Percentiles rank a stretch among this genome's conserved stretches.
Conservation (phyloP, 2,329 filamentous ascomycete genomes). For the Dendrostoma leiphaemia region DNA sequence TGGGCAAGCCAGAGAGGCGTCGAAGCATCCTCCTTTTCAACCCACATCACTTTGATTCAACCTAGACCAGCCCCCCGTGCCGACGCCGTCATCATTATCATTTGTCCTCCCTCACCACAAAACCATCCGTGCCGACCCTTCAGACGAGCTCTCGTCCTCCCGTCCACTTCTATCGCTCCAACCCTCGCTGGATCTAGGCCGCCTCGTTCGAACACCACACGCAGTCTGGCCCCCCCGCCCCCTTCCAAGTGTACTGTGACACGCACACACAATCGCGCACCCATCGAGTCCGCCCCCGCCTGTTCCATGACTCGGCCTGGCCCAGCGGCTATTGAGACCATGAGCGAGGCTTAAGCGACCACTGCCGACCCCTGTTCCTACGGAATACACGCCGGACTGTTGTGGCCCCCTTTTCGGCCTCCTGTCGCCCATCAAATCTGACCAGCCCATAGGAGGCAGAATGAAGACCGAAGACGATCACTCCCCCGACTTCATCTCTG, state of each 20-base stretch:
- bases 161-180: constrained; percentile 8
- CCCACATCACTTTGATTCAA: not conserved
- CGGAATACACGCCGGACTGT: constrained; percentile 4
- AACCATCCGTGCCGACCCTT: not conserved
- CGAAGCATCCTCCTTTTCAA: not conserved
- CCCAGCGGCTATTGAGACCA: constrained; percentile 16
- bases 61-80: not conserved
- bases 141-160: not conserved
- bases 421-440: not conserved
- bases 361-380: constrained; percentile 9
- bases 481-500: constrained; percentile 14
- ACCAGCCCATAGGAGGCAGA: no score
- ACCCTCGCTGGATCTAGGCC: constrained; percentile 13
- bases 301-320: constrained; percentile 14
- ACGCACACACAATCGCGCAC: not conserved
- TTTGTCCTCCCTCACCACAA: not conserved
- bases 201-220: not conserved
- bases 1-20: not conserved
- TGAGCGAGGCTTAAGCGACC: constrained; percentile 17
- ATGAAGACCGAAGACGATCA: constrained; percentile 22
- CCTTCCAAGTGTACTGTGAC: constrained; percentile 1
- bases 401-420: constrained; percentile 4
- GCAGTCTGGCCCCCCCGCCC: not conserved
- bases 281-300: not conserved
- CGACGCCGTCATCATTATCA: not conserved